Conservation (phyloP, 2,329 filamentous ascomycete species). For the Fusarium humuli region DNA sequence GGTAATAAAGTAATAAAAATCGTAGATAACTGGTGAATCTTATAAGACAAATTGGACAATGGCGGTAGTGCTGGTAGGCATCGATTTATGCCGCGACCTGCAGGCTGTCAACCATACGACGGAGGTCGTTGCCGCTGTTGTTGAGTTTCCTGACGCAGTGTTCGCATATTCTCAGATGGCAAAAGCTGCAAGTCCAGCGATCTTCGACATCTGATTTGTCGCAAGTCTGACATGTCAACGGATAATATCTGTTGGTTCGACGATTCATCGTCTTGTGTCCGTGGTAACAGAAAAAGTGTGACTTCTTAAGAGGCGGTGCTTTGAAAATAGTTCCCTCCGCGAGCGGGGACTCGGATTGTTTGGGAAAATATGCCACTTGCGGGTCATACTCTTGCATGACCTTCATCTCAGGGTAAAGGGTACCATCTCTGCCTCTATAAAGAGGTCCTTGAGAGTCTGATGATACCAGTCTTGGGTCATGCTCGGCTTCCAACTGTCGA, state of each 20-base stretch:
- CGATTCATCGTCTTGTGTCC: constrained; percentile 62
- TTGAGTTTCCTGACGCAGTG: constrained; percentile 59
- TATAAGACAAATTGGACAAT: neutral
- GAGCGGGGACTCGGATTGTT: constrained; percentile 44
- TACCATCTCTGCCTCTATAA: constrained; percentile 55
- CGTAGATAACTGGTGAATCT: neutral
- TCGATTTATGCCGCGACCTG: constrained; percentile 7
- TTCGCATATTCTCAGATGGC: constrained; percentile 64
- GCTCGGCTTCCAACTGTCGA: constrained; percentile 41
- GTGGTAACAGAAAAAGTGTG: constrained; percentile 61
- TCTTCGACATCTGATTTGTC: constrained; percentile 57
- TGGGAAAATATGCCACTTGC: constrained; percentile 54
- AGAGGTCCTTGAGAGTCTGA: constrained; percentile 52
- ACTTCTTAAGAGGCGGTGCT: constrained; percentile 58
- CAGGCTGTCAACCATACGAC: constrained; percentile 53
- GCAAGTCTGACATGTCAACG: constrained; percentile 67
- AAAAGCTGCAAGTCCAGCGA: constrained; percentile 63
- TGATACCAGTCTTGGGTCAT: constrained; percentile 49
- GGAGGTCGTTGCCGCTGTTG: constrained; percentile 57
- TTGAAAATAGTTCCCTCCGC: constrained; percentile 55
- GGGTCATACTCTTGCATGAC: constrained; percentile 51
- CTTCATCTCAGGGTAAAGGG: constrained; percentile 57
- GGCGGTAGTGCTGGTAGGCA: neutral
- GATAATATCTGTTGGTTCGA: constrained; percentile 61
- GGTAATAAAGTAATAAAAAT: neutral